Evolutionary conservation across 2,329 filamentous ascomycete species (phyloP), one percentile per base, ranked within the genome.

Genomic region (Chaetomiaceae sp.): DNA sequence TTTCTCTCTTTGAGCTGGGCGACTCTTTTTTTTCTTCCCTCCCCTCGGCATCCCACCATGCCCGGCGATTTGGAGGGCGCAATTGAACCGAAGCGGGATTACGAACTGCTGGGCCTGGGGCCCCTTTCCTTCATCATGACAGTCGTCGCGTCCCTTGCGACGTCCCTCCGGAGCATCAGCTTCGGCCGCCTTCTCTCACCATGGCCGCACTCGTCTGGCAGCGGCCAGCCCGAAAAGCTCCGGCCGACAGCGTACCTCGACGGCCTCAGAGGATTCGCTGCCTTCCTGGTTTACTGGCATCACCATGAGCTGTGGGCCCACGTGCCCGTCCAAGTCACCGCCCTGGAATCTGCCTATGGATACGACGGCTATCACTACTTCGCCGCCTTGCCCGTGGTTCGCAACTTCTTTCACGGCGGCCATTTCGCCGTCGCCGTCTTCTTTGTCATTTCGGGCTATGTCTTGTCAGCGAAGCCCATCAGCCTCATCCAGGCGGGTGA

Each of bases 251-350:
- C 80, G n/a, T 83, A 79, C 57, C 71, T 83, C 17, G 83, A 87
- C 58, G 83, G 83, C 13, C 68, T 87, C 13, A 70, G 84, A 61
- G 83, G 84, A 3, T 84, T 86, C 55, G 82, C 83, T 4, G 81
- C 83, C 3, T 72, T 87, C 25, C 63, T 86, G 23, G 83, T 87
- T 13, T 86, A 85, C 63, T 71, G 76, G 57, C 78, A 83, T 47
- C 80, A 85, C 63, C 74, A 84, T 62, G 66, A 77, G 57, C 63
- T 81, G 5, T 83, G 79, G 79, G 73, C 72, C 39, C 82, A 81
- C 63, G 68, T 62, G 50, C 65, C 63, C 23, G 63, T 55, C 1
- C 58, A 64, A 5, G 60, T 70, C 35, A 44, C 57, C 8, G 65
- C 70, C 1, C 67, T 82, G n/a, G 77, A 82, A 58, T 74, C 75